Percentiles rank a stretch among this genome's conserved stretches.
These are phyloP conservation scores for Saccharomyces hybrid DNA, from an alignment of 1,139 yeast genomes.

Conservation along the genomic window DNA sequence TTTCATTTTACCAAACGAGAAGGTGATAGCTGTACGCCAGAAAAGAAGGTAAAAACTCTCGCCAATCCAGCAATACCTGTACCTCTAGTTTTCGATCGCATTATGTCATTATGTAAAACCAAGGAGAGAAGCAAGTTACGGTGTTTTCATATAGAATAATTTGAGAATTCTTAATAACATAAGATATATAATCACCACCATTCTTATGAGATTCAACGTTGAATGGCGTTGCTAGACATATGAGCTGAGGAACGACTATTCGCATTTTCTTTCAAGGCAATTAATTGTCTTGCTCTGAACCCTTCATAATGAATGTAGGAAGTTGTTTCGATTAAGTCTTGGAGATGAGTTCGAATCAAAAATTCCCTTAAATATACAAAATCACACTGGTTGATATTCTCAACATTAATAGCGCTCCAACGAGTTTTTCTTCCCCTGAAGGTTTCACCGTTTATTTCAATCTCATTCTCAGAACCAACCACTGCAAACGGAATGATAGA, in stretches of 20 bases:
- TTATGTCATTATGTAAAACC: neutral
- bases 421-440: slow-evolving; percentile 87
- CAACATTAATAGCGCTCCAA: slow-evolving; percentile 90
- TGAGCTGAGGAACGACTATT: slow-evolving; percentile 23
- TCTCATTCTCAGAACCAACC: slow-evolving; percentile 82
- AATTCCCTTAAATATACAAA: slow-evolving; percentile 90
- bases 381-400: slow-evolving; percentile 92
- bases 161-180: neutral
- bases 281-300: slow-evolving; percentile 88
- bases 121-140: neutral
- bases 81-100: neutral
- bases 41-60: neutral
- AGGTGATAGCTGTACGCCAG: neutral
- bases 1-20: too few relatives aligned
- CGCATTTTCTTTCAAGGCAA: slow-evolving; percentile 88
- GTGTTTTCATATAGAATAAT: neutral
- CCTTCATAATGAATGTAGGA: slow-evolving; percentile 83
- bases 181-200: neutral
- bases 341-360: slow-evolving; percentile 89
- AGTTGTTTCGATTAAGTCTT: slow-evolving; percentile 92
- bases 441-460: slow-evolving; percentile 64
- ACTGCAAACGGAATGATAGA: slow-evolving; percentile 89
- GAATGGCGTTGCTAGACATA: slow-evolving; percentile 3
- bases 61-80: neutral
- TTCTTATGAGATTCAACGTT: neutral